Base-by-base conservation (phyloP, 768 basidiomycete genomes). In the Sistotremastrum suecicum region DNA sequence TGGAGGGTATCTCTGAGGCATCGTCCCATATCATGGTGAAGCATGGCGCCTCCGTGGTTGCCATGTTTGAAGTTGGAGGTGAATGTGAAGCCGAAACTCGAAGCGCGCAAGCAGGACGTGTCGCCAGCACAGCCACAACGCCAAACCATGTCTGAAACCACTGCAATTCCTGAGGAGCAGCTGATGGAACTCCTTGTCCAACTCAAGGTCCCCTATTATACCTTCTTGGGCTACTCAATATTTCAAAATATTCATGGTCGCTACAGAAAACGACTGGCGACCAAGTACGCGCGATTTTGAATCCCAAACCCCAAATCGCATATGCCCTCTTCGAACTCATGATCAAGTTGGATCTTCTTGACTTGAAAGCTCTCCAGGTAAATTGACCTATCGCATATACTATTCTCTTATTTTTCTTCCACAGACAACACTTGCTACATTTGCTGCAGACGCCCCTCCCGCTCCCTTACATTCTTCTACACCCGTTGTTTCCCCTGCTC, bases 11-110 rank as follows among this genome's bases (percentile, higher is more conserved):
- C 62, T 89, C 87, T 35, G 73, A 68, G 42, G 64, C 70, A 54
- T 80, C 79, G 56, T 89, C 85, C 37, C 75, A 77, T 41, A 89
- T 74, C 50, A 88, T 66, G 6, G 86, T 89, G 59, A 87, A 84
- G 58, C 83, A 88, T 56, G 76, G 64, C 44, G 75, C 60, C 53
- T 86, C 84, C 52, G 71, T 53, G 33, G 58, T 59, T 35, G 65
- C 54, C 65, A 66, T 65, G 39, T 7, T 35, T 6, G 9, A 7
- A 33, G n/a, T 33, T 29, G 33, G 37, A 38, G 37, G 37, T 20
- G 20, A 20, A 20, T 20, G 20, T 20, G 20, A 20, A 20, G 20
- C 20, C 20, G 20, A 20, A 20, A 20, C 20, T 20, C 20, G 20
- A 20, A 20, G 20, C 20, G 20, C 20, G 20, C 20, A 20, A 20